Conservation (phyloP, 106 monocot genomes). For the Ottelia alismoides region DNA sequence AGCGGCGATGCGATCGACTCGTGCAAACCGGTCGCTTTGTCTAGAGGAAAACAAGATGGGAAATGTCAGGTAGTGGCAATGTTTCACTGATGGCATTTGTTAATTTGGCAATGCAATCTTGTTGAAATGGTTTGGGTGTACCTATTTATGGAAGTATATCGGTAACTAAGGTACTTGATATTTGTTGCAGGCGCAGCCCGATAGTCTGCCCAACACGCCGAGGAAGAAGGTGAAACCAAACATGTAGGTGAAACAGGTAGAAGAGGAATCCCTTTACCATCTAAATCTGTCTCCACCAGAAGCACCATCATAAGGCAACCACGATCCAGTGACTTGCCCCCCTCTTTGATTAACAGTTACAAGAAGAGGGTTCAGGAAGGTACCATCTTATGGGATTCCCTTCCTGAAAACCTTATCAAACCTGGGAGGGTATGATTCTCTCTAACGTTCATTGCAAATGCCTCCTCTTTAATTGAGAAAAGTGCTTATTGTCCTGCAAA, state of each 20-base stretch:
- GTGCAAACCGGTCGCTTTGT: slow-evolving; percentile 15
- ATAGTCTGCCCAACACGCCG: slow-evolving; percentile 7
- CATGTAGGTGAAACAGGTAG: not conserved
- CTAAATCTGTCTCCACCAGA: slow-evolving; percentile 3
- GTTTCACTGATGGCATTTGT: too few relatives aligned
- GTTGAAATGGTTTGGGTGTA: too few relatives aligned
- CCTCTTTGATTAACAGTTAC: slow-evolving; percentile 16
- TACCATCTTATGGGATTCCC: slow-evolving; percentile 46
- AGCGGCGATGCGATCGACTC: not conserved
- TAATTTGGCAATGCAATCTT: too few relatives aligned
- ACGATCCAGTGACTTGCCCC: slow-evolving; percentile 3
- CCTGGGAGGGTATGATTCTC: slow-evolving; percentile 86
- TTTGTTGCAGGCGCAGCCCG: slow-evolving; percentile 35
- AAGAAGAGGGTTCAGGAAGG: slow-evolving; percentile 32
- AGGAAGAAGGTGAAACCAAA: slow-evolving; percentile 2
- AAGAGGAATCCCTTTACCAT: slow-evolving; percentile 9
- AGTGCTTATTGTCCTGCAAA: too few relatives aligned
- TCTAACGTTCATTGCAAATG: too few relatives aligned
- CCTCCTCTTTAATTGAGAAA: too few relatives aligned
- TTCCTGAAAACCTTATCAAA: slow-evolving; percentile 58
- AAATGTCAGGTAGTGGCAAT: slow-evolving; percentile 40
- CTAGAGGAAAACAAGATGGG: slow-evolving; percentile 25
- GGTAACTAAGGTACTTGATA: too few relatives aligned
- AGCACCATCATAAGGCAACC: slow-evolving; percentile 6
- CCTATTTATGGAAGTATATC: too few relatives aligned